Evolutionary conservation across 2,329 filamentous ascomycete species (phyloP).

Genomic region (Alternaria triticimaculans): DNA sequence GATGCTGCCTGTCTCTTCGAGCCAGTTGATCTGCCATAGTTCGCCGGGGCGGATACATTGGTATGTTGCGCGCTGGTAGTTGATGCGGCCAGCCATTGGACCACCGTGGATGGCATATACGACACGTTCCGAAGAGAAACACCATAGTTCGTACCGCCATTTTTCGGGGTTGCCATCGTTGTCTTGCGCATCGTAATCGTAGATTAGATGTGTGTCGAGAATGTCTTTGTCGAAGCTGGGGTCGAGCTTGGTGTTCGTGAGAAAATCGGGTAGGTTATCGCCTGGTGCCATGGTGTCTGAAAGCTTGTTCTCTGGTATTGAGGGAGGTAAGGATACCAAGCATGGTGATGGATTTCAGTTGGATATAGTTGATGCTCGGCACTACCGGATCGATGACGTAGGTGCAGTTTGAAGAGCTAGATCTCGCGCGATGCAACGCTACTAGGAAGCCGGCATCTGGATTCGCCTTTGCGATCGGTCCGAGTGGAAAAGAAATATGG

Average conservation of each 20-base stretch:
- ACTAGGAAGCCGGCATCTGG: background rate
- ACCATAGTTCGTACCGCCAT: slow-evolving; percentile 69
- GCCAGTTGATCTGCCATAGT: slow-evolving; percentile 67
- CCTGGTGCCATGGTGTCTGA: slow-evolving; percentile 27
- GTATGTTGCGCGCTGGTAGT: slow-evolving; percentile 62
- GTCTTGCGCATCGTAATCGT: slow-evolving; percentile 62
- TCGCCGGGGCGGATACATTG: slow-evolving; percentile 65
- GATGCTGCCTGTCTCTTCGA: slow-evolving; percentile 66
- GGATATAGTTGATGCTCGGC: background rate
- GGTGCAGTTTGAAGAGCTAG: background rate
- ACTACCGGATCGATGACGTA: slow-evolving; percentile 3
- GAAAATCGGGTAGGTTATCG: slow-evolving; percentile 31
- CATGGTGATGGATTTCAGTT: background rate
- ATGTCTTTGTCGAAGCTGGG: slow-evolving; percentile 59
- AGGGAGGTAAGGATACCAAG: background rate
- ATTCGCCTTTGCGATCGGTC: background rate
- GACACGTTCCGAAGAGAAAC: slow-evolving; percentile 60
- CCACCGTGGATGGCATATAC: slow-evolving; percentile 67
- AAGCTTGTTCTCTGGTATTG: background rate
- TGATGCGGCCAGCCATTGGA: slow-evolving; percentile 58
- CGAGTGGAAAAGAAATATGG: background rate
- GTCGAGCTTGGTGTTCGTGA: slow-evolving; percentile 37
- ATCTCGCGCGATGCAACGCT: background rate
- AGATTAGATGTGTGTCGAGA: slow-evolving; percentile 61
- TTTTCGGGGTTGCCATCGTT: slow-evolving; percentile 60